Evolutionary conservation across 1,284 basidiomycete genomes (phyloP), one percentile per base, ranked within the genome.

Genomic region (Cutaneotrichosporon cyanovorans): DNA sequence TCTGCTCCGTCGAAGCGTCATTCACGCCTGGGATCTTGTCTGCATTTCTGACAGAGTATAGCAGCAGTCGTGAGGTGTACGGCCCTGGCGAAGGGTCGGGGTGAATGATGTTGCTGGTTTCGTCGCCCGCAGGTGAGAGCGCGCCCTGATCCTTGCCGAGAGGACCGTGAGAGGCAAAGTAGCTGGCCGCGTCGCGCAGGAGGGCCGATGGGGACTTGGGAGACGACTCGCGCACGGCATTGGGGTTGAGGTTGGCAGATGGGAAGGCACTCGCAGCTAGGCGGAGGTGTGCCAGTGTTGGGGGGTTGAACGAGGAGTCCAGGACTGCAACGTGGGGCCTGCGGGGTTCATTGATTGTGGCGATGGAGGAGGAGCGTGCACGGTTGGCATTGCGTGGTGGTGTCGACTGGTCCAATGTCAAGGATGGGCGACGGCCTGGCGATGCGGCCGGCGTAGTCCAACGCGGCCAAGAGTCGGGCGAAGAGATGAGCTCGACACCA

Each of bases 291-390:
- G 93, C 90, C 11, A 77, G 68, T 0, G 87, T 90, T 0, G 93
- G 93, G 2, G 93, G 92, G 61, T 98, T 96, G 74, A 91, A 97
- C 1, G 87, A 92, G 0, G 89, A 85, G 62, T 97, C 92, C 30
- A 97, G 78, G 16, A 95, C 77, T 3, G 74, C 66, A 31, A 78
- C 70, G 40, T 68, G 64, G 5, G 40, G 21, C 4, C 19, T 31
- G 12, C 18, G 20, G 16, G 18, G 19, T 10, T 22, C 16, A 9
- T 42, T 42, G 14, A 20, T 35, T 4, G 42, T 37, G 12, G 25
- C 35, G 12, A 6, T 37, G 4, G 32, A 35, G 2, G 40, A 37
- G 16, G 35, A 18, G 18, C 42, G 25, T 5, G 41, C 28, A 11
- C 41, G 41, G 32, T n/a, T 36, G 16, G 18, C 35, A 18, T 22